Evolutionary conservation across 1,284 basidiomycete genomes (phyloP).

Genomic region (Moesziomyces sp.): DNA sequence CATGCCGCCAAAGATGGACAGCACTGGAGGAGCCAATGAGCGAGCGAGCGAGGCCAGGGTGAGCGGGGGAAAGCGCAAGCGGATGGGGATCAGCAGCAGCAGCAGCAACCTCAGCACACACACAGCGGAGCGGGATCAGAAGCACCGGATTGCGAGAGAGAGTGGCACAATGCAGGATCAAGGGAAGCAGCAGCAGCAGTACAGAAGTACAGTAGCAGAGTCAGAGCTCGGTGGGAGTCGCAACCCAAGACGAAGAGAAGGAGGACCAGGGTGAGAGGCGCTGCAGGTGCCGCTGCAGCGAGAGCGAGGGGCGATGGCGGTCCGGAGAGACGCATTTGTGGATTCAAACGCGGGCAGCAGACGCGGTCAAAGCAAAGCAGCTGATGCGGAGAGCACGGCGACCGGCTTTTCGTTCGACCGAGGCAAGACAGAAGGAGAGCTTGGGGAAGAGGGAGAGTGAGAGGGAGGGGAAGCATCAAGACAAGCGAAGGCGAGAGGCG

Average conservation of each 20-base stretch:
- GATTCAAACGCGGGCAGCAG: slow-evolving; percentile 2
- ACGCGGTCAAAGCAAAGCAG: slow-evolving; percentile 1
- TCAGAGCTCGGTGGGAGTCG: no score
- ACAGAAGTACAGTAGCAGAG: no score
- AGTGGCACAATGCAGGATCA: no score
- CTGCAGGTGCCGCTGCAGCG: no score
- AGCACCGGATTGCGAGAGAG: no score
- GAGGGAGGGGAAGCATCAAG: not conserved
- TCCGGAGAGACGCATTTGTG: not conserved
- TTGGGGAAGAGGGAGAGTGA: not conserved
- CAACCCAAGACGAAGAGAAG: not conserved
- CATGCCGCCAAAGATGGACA: slow-evolving; percentile 7
- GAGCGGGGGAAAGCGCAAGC: slow-evolving; percentile 9
- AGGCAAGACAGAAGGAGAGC: not conserved
- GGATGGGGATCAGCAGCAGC: slow-evolving; percentile 22
- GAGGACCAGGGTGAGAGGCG: not conserved
- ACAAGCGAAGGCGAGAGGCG: not conserved
- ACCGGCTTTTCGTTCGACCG: slow-evolving; percentile 8
- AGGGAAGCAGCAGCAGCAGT: no score
- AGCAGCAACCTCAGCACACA: slow-evolving; percentile 4
- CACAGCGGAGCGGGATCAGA: slow-evolving; percentile 3
- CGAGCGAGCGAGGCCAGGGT: not conserved
- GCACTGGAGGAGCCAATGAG: not conserved
- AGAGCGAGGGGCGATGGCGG: not conserved
- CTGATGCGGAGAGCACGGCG: slow-evolving; percentile 14